phyloP scores from a whole-genome alignment of 2,329 filamentous ascomycete species.

The Claviceps monticola region DNA sequence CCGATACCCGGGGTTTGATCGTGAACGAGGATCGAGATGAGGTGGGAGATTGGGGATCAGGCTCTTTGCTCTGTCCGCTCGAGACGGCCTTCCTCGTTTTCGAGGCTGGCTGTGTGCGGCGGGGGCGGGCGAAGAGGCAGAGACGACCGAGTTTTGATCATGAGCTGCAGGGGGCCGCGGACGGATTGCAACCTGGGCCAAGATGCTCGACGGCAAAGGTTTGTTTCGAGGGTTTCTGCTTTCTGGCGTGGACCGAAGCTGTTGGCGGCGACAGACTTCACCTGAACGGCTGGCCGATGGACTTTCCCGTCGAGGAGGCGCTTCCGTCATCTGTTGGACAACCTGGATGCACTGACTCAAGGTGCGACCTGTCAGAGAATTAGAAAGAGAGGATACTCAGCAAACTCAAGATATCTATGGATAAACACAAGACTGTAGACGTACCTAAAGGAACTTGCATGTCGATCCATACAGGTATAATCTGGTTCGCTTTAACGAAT shows the following conservation, averaged over 20 bases:
- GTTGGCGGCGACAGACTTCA: conserved; percentile 12
- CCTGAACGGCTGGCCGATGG: conserved; percentile 21
- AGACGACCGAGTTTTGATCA: not conserved
- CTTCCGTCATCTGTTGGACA: conserved; percentile 23
- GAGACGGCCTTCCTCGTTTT: conserved; percentile 32
- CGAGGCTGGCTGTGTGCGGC: conserved; percentile 12
- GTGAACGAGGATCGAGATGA: conserved; percentile 18
- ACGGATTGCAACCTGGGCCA: conserved; percentile 8
- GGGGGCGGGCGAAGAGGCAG: not conserved
- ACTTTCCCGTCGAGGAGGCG: conserved; percentile 19
- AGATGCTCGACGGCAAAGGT: conserved; percentile 1
- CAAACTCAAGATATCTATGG: not conserved
- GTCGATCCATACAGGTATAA: conserved; percentile 31
- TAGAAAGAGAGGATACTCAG: not conserved
- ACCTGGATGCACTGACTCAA: conserved; percentile 31
- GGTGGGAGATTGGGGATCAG: conserved; percentile 20
- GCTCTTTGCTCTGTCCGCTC: conserved; percentile 26
- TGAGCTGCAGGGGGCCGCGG: conserved; percentile 12
- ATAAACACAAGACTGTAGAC: conserved; percentile 6
- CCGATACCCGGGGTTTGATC: conserved; percentile 4
- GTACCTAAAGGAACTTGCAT: conserved; percentile 35
- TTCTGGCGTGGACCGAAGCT: not conserved
- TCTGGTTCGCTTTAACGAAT: conserved; percentile 29
- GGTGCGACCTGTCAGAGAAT: conserved; percentile 26
- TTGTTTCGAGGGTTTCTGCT: conserved; percentile 1